phyloP scores from a whole-genome alignment of 768 basidiomycete genomes.

The Candolleomyces eurysporus region DNA sequence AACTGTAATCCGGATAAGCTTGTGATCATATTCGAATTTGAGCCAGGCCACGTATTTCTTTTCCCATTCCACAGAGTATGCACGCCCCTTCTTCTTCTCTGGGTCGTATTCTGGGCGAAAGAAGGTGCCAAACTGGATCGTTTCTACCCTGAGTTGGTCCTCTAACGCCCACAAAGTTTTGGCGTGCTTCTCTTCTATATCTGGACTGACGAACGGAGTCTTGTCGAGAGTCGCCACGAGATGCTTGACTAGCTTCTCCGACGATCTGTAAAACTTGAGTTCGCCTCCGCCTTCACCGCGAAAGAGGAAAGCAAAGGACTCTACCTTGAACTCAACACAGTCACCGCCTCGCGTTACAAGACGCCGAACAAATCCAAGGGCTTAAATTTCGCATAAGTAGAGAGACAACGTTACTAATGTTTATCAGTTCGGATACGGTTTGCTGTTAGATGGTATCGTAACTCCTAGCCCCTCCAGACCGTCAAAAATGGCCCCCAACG shows the following conservation, averaged over 20 bases:
- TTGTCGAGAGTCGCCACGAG: constrained; percentile 42
- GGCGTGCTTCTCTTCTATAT: constrained; percentile 49
- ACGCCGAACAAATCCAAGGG: neutral
- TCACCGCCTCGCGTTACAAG: neutral
- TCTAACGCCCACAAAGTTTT: constrained; percentile 42
- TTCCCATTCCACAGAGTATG: constrained; percentile 74
- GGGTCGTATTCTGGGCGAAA: constrained; percentile 37
- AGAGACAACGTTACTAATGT: neutral
- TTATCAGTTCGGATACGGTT: neutral
- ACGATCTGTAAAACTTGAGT: constrained; percentile 30
- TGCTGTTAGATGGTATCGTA: neutral
- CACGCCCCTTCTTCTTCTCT: constrained; percentile 28
- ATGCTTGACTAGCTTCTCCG: constrained; percentile 9
- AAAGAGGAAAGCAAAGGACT: constrained; percentile 25
- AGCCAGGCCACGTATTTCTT: constrained; percentile 54
- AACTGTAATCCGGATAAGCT: constrained; percentile 61
- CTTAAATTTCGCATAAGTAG: neutral
- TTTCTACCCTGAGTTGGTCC: constrained; percentile 52
- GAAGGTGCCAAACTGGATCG: constrained; percentile 67
- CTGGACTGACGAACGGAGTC: constrained; percentile 54
- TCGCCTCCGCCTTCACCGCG: constrained; percentile 25
- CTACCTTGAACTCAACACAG: neutral
- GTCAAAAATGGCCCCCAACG: constrained; percentile 57
- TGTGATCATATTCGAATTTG: constrained; percentile 66
- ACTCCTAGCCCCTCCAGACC: constrained; percentile 43